Conservation (phyloP, 2,329 filamentous ascomycete genomes). For the Lachnellula arida region DNA sequence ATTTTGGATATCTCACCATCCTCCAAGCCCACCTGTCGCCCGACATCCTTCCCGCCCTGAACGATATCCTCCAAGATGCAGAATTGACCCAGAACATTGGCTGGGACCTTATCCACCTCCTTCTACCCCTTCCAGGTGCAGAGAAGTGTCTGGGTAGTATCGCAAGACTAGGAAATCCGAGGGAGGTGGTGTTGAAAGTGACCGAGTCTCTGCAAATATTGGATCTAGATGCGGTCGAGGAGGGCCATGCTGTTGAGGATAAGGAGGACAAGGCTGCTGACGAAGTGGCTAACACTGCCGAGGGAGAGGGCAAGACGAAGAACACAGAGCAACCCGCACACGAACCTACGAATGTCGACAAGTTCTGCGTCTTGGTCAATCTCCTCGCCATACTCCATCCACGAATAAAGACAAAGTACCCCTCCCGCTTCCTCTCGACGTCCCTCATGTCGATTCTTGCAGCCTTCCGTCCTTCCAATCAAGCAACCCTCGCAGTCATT, state of each 20-base stretch:
- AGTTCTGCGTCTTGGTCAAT: conserved; percentile 65
- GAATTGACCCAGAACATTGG: conserved; percentile 71
- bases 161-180: conserved; percentile 71
- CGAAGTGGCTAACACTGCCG: conserved; percentile 20
- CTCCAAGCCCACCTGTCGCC: conserved; percentile 67
- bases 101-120: conserved; percentile 76
- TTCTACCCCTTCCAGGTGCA: conserved; percentile 64
- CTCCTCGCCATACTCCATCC: conserved; percentile 70
- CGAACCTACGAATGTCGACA: conserved; percentile 32
- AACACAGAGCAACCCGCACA: conserved; percentile 13
- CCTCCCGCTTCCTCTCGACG: conserved; percentile 72
- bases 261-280: conserved; percentile 13
- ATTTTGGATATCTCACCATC: conserved; percentile 73
- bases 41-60: conserved; percentile 61
- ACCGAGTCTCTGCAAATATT: conserved; percentile 65
- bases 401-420: conserved; percentile 71
- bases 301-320: conserved; percentile 17
- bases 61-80: conserved; percentile 64
- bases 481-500: conserved; percentile 66
- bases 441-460: conserved; percentile 68
- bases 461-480: conserved; percentile 58
- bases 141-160: conserved; percentile 69
- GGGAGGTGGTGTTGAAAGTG: conserved; percentile 77
- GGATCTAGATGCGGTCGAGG: conserved; percentile 37
- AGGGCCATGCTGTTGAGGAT: conserved; percentile 23